These are phyloP conservation scores for Fraxinus xanthoxyloides DNA, from an alignment of 305 asterid species.

Conservation along the genomic window DNA sequence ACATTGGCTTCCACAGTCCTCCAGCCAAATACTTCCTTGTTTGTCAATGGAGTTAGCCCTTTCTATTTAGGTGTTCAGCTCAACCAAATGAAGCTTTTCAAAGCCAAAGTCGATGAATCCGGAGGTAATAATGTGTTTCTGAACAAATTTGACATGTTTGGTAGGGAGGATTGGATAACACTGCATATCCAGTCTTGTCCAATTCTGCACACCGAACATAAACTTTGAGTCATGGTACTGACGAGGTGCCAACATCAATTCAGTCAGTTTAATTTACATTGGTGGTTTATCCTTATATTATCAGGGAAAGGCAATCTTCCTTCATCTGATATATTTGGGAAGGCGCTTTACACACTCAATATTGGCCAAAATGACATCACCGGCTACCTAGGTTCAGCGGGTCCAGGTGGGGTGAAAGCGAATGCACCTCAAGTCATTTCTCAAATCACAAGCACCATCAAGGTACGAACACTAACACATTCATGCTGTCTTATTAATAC, in stretches of 20 bases:
- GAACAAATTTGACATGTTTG: not conserved
- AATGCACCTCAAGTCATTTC: constrained; percentile 33
- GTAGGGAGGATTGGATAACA: not conserved
- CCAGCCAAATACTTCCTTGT: constrained; percentile 38
- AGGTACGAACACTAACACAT: constrained; percentile 26
- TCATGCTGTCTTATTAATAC: not conserved
- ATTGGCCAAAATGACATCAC: constrained; percentile 59
- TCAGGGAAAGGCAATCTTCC: constrained; percentile 42
- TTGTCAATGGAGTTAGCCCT: constrained; percentile 47
- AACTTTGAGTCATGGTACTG: not conserved
- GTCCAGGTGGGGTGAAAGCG: constrained; percentile 30
- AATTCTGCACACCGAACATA: not conserved
- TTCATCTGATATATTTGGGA: constrained; percentile 40
- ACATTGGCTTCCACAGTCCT: constrained; percentile 47
- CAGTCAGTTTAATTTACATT: not conserved
- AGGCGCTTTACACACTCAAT: constrained; percentile 42
- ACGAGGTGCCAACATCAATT: not conserved
- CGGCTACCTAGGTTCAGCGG: constrained; percentile 17
- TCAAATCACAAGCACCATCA: constrained; percentile 37
- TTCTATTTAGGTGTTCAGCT: constrained; percentile 47
- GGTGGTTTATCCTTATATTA: not conserved
- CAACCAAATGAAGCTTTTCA: constrained; percentile 50
- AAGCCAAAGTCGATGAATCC: constrained; percentile 36
- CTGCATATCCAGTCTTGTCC: not conserved
- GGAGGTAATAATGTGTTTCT: constrained; percentile 22